Base-by-base conservation (phyloP, 2,329 filamentous ascomycete genomes). In the Pseudogymnoascus sp. region DNA sequence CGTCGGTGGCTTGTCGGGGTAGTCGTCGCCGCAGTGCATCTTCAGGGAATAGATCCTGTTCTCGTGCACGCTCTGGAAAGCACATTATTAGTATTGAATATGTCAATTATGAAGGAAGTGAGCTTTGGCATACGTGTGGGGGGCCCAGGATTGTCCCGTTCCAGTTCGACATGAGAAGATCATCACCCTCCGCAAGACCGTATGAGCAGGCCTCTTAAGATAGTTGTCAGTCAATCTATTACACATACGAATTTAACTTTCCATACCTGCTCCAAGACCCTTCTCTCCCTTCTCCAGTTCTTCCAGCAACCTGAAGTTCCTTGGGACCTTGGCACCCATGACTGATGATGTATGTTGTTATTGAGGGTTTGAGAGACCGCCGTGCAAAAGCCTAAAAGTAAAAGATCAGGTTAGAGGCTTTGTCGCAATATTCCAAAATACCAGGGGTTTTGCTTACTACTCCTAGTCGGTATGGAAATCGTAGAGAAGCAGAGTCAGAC, bases 201-300 rank as follows among this genome's bases (percentile, higher is more conserved):
- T 97, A 97, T 47, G 94, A 97, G 79, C 93, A 97, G 64, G 92
- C 92, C 79, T 97, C 94, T 94, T 68, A 50, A 63, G 63, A 66
- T 39, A 65, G 37, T 57, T 16, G 37, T 41, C 20, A 60, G 25
- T 22, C 11, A 47, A 36, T 8, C 12, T n/a, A 33, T 35, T 16
- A 18, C 4, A 12, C 16, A 20, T 33, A 33, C 14, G 22, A n/a
- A n/a, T 43, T 14, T 36, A 14, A n/a, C 41, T 9, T 30, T 68
- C 76, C 77, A 62, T 76, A 90, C 91, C 90, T 74, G 93, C 92
- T 72, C 94, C 93, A 65, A 94, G 83, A 64, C 94, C 94, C 78
- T 99, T 99, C 80, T 99, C 94, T 72, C 94, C 94, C 80, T 97
- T 97, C 80, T 99, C 94, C 18, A 99, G 83, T 85, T 99, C 94